Evolutionary conservation across 2,329 filamentous ascomycete species (phyloP).

Genomic region (Allantophomopsis lycopodina): DNA sequence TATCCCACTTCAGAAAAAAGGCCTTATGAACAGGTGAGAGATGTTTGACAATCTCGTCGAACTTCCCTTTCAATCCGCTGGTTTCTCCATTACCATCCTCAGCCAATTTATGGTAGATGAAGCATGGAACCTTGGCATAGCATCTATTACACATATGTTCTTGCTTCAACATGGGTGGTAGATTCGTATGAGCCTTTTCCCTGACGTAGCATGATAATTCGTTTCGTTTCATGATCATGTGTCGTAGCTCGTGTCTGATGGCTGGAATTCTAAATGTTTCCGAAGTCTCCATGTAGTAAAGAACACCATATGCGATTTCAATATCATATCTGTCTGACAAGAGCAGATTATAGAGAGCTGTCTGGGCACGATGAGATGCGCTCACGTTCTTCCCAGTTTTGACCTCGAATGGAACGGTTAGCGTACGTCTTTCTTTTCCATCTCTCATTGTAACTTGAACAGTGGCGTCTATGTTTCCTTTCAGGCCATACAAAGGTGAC

Average conservation of each 20-base stretch:
- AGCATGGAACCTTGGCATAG: conserved; percentile 83
- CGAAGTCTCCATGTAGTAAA: conserved; percentile 92
- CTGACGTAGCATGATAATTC: conserved; percentile 75
- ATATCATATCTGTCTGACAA: conserved; percentile 92
- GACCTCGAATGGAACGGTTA: conserved; percentile 87
- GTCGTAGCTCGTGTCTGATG: conserved; percentile 74
- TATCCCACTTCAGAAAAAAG: conserved; percentile 94
- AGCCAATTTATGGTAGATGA: conserved; percentile 82
- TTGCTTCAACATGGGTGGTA: conserved; percentile 78
- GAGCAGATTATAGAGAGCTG: conserved; percentile 82
- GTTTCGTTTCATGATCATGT: conserved; percentile 96
- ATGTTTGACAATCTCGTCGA: conserved; percentile 67
- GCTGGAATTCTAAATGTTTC: conserved; percentile 76
- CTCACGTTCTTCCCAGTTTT: conserved; percentile 85
- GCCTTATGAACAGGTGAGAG: conserved; percentile 60
- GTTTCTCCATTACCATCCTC: conserved; percentile 73
- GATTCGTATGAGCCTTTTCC: conserved; percentile 53
- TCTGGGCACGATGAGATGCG: conserved; percentile 80
- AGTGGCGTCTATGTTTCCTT: conserved; percentile 95
- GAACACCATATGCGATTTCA: conserved; percentile 74
- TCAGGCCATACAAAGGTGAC: conserved; percentile 95
- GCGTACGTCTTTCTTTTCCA: conserved; percentile 44
- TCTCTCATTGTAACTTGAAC: conserved; percentile 77
- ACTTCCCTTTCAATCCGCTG: conserved; percentile 70
- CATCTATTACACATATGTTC: conserved; percentile 74